Conservation (phyloP, 257 asterid genomes). For the Capsicum pubescens region DNA sequence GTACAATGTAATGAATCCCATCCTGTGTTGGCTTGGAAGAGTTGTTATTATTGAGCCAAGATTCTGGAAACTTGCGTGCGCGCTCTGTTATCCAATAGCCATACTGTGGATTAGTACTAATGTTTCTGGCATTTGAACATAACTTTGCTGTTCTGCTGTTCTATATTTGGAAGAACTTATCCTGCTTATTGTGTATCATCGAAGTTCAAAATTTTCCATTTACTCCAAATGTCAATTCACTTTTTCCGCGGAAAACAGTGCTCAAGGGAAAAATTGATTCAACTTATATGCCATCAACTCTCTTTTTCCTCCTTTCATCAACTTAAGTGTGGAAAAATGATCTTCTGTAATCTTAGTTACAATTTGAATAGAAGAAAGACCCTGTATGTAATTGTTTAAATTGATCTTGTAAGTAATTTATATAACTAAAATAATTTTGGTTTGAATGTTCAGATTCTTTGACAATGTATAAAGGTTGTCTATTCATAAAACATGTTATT, state of each 20-base stretch:
- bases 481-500: not conserved
- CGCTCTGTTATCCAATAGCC: not conserved
- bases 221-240: no score
- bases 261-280: no score
- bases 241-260: no score
- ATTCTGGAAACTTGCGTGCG: not conserved
- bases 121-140: not conserved
- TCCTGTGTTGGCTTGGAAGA: not conserved
- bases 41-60: not conserved
- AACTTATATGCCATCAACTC: no score
- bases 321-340: not conserved
- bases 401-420: no score
- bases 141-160: no score
- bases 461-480: not conserved
- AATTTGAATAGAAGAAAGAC: no score
- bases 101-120: not conserved
- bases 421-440: no score
- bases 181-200: no score
- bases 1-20: not conserved
- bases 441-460: not conserved
- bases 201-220: no score
- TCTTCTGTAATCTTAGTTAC: not conserved
- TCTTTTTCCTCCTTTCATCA: not conserved
- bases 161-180: no score
- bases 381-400: no score